A percentile compares a stretch with the other conserved stretches of the same genome.
Conservation (phyloP, 805 yeast genomes). For the Nakazawaea peltata region DNA sequence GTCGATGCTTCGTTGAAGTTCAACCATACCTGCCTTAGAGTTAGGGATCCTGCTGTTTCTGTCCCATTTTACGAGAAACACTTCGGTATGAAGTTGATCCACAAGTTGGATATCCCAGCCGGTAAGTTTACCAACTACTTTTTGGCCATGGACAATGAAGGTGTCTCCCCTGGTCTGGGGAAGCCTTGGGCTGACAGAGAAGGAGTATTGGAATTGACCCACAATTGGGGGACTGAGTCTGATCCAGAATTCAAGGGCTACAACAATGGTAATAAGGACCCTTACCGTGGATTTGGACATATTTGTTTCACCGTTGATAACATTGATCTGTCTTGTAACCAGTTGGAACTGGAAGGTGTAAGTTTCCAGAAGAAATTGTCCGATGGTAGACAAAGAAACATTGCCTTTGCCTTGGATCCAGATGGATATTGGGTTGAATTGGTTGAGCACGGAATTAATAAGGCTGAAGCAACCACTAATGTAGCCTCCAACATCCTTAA, state of each 20-base stretch:
- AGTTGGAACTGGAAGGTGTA: constrained; percentile 55
- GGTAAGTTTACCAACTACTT: constrained; percentile 60
- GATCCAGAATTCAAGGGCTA: constrained; percentile 37
- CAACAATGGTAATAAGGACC: constrained; percentile 79
- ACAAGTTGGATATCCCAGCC: constrained; percentile 42
- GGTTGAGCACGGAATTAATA: constrained; percentile 46
- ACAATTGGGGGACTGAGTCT: constrained; percentile 65
- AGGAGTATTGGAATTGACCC: constrained; percentile 82
- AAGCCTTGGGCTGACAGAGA: constrained; percentile 25
- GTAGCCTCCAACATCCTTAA: constrained; percentile 48
- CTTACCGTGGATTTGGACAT: constrained; percentile 90
- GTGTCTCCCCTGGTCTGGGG: constrained; percentile 24
- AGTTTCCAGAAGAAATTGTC: constrained; percentile 71
- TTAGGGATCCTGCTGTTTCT: constrained; percentile 72
- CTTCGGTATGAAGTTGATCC: constrained; percentile 65
- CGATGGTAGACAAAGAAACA: constrained; percentile 89
- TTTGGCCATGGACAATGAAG: constrained; percentile 46
- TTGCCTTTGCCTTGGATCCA: constrained; percentile 93
- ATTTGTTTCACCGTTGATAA: constrained; percentile 83
- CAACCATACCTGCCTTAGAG: constrained; percentile 73
- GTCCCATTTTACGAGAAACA: constrained; percentile 64
- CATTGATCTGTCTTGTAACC: constrained; percentile 51
- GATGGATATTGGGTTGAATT: constrained; percentile 97
- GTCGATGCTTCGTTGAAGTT: too few species aligned
- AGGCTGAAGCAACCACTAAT: constrained; percentile 32